A percentile compares a stretch with the other conserved stretches of the same genome.
These are phyloP conservation scores for Gigaspora rosea DNA, from an alignment of 192 early-diverging fungal species.

Conservation along the genomic window DNA sequence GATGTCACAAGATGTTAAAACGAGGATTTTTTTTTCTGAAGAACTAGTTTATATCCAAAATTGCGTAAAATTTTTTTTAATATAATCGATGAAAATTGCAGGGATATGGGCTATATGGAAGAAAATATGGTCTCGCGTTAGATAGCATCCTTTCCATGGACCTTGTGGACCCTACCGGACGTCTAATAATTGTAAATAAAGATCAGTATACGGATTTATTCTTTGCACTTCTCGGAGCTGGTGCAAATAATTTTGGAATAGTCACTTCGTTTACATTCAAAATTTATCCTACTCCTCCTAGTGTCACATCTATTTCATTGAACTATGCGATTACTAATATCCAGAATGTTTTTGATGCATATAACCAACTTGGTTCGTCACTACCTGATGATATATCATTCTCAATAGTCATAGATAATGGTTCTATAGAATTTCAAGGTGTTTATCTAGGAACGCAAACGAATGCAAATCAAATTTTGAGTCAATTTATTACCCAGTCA, in stretches of 20 bases:
- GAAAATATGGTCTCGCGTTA: constrained; percentile 55
- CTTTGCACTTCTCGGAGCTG: constrained; percentile 64
- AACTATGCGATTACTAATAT: constrained; percentile 32
- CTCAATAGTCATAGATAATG: constrained; percentile 22
- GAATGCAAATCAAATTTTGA: constrained; percentile 22
- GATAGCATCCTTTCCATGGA: constrained; percentile 50
- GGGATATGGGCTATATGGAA: constrained; percentile 49
- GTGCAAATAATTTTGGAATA: constrained; percentile 52
- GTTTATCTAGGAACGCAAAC: constrained; percentile 39
- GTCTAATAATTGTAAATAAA: constrained; percentile 44
- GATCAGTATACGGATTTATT: constrained; percentile 56
- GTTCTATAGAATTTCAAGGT: constrained; percentile 30
- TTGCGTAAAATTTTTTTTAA: not conserved
- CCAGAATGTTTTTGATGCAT: constrained; percentile 33
- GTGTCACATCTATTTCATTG: constrained; percentile 40
- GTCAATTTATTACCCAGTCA: not conserved
- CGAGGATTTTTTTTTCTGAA: not conserved
- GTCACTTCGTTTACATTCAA: constrained; percentile 45
- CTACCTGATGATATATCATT: constrained; percentile 38
- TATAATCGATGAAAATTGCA: not conserved
- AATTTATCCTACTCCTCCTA: constrained; percentile 34
- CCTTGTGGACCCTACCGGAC: constrained; percentile 51
- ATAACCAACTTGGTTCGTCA: constrained; percentile 20
- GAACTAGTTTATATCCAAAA: not conserved
- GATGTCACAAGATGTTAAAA: no score